Percentiles rank a stretch among this genome's conserved stretches.
Evolutionary conservation across 2,329 filamentous ascomycete genomes (phyloP).

Genomic region (Botrytis galanthina): DNA sequence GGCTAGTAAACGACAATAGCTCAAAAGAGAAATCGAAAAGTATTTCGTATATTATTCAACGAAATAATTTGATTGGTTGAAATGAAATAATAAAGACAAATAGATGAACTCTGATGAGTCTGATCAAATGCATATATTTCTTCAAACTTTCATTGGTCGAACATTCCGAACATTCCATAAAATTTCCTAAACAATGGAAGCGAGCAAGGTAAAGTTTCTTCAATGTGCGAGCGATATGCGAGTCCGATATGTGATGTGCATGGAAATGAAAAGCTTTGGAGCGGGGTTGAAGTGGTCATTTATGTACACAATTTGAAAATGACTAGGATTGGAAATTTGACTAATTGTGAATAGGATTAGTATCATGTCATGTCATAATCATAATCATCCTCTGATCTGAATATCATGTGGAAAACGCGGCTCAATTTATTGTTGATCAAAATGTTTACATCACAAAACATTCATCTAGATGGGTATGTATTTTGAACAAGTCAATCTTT

Average conservation of each 20-base stretch:
- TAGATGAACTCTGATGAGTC: not conserved
- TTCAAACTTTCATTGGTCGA: not conserved
- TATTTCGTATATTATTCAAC: not conserved
- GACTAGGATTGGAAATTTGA: not conserved
- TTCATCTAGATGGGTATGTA: not conserved
- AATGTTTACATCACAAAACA: not conserved
- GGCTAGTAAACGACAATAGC: not conserved
- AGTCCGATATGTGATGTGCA: not conserved
- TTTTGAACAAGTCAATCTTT: not conserved
- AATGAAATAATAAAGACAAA: not conserved
- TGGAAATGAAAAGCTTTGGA: not conserved
- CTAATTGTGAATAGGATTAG: not conserved
- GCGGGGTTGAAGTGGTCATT: not conserved
- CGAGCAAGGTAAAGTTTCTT: not conserved
- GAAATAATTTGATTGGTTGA: not conserved
- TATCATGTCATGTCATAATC: not conserved
- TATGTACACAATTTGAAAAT: not conserved
- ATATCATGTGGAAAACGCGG: not conserved
- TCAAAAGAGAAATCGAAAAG: not conserved
- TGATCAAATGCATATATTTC: not conserved
- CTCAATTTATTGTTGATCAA: not conserved
- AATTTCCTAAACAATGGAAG: not conserved
- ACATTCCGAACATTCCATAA: not conserved
- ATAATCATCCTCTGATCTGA: not conserved
- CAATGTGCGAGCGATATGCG: not conserved